A percentile compares a stretch with the other conserved stretches of the same genome.
Evolutionary conservation across 192 early-diverging fungal species (phyloP).

Genomic region (Entrophospora sp.): DNA sequence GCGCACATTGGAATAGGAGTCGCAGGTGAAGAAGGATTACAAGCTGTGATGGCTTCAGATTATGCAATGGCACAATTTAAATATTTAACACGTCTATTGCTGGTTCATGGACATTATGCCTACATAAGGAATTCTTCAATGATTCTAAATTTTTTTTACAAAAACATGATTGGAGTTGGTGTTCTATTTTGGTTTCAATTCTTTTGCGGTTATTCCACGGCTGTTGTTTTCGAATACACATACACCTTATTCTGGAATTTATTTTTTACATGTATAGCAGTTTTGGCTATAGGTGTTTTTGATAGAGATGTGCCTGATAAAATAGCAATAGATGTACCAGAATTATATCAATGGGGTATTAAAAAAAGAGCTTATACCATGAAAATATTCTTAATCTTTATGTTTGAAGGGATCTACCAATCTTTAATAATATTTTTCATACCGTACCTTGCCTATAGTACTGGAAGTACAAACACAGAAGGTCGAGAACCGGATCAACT

Average conservation of each 20-base stretch:
- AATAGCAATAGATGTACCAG: conserved; percentile 53
- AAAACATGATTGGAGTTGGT: conserved; percentile 64
- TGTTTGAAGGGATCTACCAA: conserved; percentile 57
- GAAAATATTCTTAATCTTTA: conserved; percentile 49
- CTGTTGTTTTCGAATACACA: conserved; percentile 68
- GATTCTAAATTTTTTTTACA: conserved; percentile 65
- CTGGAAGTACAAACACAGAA: conserved; percentile 1
- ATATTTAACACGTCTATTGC: conserved; percentile 50
- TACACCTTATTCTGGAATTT: conserved; percentile 74
- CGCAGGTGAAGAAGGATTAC: conserved; percentile 67
- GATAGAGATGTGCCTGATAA: conserved; percentile 63
- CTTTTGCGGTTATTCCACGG: conserved; percentile 66
- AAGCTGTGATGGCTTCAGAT: conserved; percentile 67
- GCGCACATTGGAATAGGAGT: conserved; percentile 73
- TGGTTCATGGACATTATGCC: conserved; percentile 66
- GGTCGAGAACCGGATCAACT: conserved; percentile 27
- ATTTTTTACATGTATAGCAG: conserved; percentile 66
- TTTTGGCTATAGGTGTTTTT: conserved; percentile 58
- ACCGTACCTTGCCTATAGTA: conserved; percentile 21
- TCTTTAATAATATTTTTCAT: conserved; percentile 47
- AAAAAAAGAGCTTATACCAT: conserved; percentile 52
- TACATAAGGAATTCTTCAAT: conserved; percentile 50
- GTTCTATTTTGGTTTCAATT: conserved; percentile 75
- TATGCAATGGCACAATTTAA: conserved; percentile 69
- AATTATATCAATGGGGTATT: conserved; percentile 63